phyloP scores from a whole-genome alignment of 2,329 filamentous ascomycete genomes.

The Cryphonectria carpinicola region DNA sequence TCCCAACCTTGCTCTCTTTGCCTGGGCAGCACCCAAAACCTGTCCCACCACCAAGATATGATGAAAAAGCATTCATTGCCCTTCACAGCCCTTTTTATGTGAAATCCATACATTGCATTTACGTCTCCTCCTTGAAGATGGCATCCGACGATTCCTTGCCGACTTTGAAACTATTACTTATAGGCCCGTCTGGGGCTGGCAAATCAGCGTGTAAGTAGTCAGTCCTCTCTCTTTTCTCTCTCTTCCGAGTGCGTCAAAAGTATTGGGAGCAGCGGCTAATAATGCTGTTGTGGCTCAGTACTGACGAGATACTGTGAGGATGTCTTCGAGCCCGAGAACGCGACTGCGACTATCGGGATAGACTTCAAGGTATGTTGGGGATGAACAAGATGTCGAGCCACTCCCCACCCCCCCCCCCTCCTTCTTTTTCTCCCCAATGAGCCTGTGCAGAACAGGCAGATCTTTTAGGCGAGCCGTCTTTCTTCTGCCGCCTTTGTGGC shows the following conservation, averaged over 20 bases:
- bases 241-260: not conserved
- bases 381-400: not conserved
- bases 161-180: slow-evolving; percentile 57
- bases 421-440: not conserved
- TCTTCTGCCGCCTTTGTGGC: not conserved
- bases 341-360: slow-evolving; percentile 60
- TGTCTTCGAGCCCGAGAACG: slow-evolving; percentile 59
- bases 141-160: slow-evolving; percentile 52
- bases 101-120: not conserved
- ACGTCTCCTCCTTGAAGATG: slow-evolving; percentile 36
- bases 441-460: not conserved
- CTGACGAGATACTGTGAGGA: slow-evolving; percentile 60
- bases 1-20: slow-evolving; percentile 11
- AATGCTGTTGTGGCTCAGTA: slow-evolving; percentile 40
- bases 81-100: not conserved
- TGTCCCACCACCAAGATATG: not conserved
- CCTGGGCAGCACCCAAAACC: not conserved
- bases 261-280: not conserved
- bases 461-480: not conserved
- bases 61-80: not conserved
- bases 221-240: not conserved
- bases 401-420: not conserved
- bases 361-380: slow-evolving; percentile 54
- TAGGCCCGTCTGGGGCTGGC: slow-evolving; percentile 59
- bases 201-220: slow-evolving; percentile 55